phyloP scores from a whole-genome alignment of 176 grass and related monocot species.

The Calamus simplicifolius region DNA sequence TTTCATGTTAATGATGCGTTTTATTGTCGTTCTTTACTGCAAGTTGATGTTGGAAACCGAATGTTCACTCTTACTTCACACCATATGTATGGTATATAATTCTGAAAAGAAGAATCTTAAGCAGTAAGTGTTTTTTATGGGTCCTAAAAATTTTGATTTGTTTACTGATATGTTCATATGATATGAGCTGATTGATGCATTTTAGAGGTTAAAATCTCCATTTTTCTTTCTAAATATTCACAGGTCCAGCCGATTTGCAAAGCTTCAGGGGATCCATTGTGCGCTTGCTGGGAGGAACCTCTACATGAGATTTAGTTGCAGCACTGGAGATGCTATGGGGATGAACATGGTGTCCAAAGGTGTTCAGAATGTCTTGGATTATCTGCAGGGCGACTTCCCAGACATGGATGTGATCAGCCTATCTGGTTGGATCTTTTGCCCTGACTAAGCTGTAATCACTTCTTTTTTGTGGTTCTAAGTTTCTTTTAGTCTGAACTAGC shows the following conservation, averaged over 20 bases:
- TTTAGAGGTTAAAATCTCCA: not conserved
- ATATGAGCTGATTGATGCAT: no score
- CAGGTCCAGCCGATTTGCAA: constrained; percentile 89
- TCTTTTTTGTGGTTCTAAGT: not conserved
- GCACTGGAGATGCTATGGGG: constrained; percentile 94
- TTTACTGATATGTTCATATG: no score
- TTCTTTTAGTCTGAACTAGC: no score
- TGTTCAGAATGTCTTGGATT: constrained; percentile 83
- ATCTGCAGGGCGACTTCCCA: constrained; percentile 63
- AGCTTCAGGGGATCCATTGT: constrained; percentile 63
- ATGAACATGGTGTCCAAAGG: constrained; percentile 99
- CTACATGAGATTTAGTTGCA: constrained; percentile 88
- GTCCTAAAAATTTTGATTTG: no score
- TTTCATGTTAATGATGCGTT: no score
- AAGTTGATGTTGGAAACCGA: no score
- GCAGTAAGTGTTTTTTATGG: no score
- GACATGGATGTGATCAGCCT: constrained; percentile 95
- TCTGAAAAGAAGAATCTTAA: no score
- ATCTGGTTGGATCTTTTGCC: constrained; percentile 36
- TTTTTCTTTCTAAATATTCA: not conserved
- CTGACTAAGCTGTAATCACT: not conserved
- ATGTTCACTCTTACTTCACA: no score
- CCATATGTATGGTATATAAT: no score
- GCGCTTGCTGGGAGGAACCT: constrained; percentile 84
- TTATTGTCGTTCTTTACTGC: no score